phyloP scores from a whole-genome alignment of 192 early-diverging fungal species.

The Umbelopsis sp. region DNA sequence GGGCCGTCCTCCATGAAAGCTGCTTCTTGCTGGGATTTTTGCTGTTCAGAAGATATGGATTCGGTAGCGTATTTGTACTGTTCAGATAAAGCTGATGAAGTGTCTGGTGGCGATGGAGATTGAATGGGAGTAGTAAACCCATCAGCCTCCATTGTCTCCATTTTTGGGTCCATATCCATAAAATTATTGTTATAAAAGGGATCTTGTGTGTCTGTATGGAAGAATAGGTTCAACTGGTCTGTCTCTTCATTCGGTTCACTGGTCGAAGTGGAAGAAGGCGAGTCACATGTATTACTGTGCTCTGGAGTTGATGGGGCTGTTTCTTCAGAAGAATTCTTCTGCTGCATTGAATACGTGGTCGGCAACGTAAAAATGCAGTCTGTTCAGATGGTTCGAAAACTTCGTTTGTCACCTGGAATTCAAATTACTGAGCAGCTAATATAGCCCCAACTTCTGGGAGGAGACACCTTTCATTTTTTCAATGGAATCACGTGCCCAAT shows the following conservation, averaged over 20 bases:
- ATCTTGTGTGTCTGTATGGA: slow-evolving; percentile 18
- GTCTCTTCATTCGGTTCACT: slow-evolving; percentile 34
- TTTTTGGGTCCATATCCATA: not conserved
- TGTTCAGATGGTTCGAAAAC: not conserved
- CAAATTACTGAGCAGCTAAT: not conserved
- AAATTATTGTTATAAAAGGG: slow-evolving; percentile 15
- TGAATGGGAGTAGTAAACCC: slow-evolving; percentile 18
- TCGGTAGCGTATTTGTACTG: slow-evolving; percentile 3
- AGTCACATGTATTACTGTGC: slow-evolving; percentile 30
- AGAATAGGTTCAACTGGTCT: slow-evolving; percentile 17
- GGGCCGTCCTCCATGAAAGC: not conserved
- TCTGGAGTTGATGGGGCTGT: slow-evolving; percentile 19
- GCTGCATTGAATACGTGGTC: slow-evolving; percentile 9
- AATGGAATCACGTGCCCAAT: not conserved
- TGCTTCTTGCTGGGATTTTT: slow-evolving; percentile 7
- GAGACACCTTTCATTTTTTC: not conserved
- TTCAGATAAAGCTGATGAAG: slow-evolving; percentile 15
- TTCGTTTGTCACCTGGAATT: slow-evolving; percentile 6
- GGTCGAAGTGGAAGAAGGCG: slow-evolving; percentile 33
- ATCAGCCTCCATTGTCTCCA: not conserved
- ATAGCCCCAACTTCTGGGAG: slow-evolving; percentile 4
- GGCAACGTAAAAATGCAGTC: slow-evolving; percentile 6
- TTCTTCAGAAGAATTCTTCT: slow-evolving; percentile 22
- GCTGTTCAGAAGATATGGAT: slow-evolving; percentile 16
- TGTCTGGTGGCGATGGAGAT: slow-evolving; percentile 21